Conservation (phyloP, 164 flowering plant species). For the Litsea cubeba region DNA sequence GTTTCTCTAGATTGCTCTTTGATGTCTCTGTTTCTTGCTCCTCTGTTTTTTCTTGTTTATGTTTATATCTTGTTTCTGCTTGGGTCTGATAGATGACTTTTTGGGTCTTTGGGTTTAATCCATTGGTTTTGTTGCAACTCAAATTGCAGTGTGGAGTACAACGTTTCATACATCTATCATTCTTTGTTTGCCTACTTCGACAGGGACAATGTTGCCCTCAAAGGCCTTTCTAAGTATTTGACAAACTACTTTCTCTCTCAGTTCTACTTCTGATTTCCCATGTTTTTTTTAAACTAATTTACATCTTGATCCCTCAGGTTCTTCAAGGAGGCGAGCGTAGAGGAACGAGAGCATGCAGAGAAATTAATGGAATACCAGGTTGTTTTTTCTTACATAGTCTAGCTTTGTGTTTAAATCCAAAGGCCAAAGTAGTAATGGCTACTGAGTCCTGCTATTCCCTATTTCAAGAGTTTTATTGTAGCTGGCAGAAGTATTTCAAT, state of each 20-base stretch:
- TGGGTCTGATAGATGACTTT: background rate
- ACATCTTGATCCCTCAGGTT: constrained; percentile 38
- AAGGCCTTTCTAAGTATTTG: constrained; percentile 79
- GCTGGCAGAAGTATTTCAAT: too few relatives aligned
- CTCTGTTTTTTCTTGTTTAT: background rate
- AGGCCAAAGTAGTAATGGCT: too few relatives aligned
- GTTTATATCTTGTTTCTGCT: background rate
- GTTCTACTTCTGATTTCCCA: background rate
- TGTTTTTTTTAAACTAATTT: background rate
- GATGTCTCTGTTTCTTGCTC: background rate
- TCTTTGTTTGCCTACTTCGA: constrained; percentile 91
- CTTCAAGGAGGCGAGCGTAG: constrained; percentile 86
- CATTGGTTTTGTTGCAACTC: background rate
- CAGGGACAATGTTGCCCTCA: constrained; percentile 88
- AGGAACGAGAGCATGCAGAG: constrained; percentile 93
- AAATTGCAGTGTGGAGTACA: constrained; percentile 84
- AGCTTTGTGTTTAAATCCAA: background rate
- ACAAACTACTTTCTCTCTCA: background rate
- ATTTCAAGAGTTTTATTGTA: too few relatives aligned
- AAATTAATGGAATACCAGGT: constrained; percentile 97
- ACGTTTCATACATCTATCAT: constrained; percentile 87
- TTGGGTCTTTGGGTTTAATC: background rate
- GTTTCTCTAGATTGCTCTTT: background rate
- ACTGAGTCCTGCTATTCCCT: too few relatives aligned
- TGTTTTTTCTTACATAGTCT: constrained; percentile 1